These are phyloP conservation scores for Beta corolliflora DNA, from an alignment of 179 eudicot genomes.

Conservation along the genomic window DNA sequence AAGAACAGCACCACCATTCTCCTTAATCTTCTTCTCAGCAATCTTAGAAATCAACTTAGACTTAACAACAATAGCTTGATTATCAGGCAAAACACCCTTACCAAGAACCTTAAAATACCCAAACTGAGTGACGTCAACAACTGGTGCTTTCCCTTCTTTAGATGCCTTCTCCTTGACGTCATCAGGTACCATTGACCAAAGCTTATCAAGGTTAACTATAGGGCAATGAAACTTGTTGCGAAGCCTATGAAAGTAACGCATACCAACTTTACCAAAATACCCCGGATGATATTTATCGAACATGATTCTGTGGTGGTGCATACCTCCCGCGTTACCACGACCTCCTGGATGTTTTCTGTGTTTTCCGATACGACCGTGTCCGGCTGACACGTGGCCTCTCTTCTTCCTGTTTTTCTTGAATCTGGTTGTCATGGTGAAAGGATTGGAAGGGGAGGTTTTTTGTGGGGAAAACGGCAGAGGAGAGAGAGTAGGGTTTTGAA, in stretches of 20 bases:
- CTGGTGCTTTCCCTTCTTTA: slow-evolving; percentile 38
- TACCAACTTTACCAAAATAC: slow-evolving; percentile 66
- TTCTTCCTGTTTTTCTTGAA: slow-evolving; percentile 63
- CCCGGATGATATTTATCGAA: slow-evolving; percentile 79
- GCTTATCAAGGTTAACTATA: slow-evolving; percentile 48
- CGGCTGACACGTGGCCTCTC: slow-evolving; percentile 66
- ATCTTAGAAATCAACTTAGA: slow-evolving; percentile 46
- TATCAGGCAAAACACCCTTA: slow-evolving; percentile 46
- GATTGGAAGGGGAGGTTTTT: neutral
- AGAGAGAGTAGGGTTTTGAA: neutral
- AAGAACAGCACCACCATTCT: slow-evolving; percentile 46
- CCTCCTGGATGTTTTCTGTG: slow-evolving; percentile 73
- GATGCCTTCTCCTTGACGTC: slow-evolving; percentile 43
- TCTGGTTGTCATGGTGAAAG: slow-evolving; percentile 41
- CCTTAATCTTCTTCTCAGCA: slow-evolving; percentile 59
- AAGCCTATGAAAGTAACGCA: slow-evolving; percentile 61
- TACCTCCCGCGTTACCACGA: slow-evolving; percentile 69
- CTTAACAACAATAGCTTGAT: slow-evolving; percentile 47
- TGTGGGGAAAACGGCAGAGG: slow-evolving; percentile 12
- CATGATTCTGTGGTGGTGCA: slow-evolving; percentile 70
- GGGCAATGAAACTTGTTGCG: slow-evolving; percentile 63
- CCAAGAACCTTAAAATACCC: slow-evolving; percentile 70
- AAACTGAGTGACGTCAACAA: slow-evolving; percentile 56
- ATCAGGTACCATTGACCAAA: slow-evolving; percentile 49
- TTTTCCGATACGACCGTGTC: slow-evolving; percentile 64